Evolutionary conservation across 2,329 filamentous ascomycete genomes (phyloP).

Genomic region (Curvularia sp.): DNA sequence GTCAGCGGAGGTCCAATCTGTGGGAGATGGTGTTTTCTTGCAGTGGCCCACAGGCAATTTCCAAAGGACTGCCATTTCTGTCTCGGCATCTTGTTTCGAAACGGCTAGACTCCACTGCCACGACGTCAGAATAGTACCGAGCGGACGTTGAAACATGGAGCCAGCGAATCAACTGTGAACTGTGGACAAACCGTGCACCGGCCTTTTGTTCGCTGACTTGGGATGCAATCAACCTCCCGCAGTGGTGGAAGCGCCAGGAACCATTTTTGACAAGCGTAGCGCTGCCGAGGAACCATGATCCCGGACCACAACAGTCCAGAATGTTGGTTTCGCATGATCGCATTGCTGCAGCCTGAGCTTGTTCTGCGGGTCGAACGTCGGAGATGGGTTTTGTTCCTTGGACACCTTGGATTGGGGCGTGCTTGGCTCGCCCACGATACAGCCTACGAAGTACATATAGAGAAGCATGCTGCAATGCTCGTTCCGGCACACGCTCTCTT

Average conservation of each 20-base stretch:
- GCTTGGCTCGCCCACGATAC: slow-evolving; percentile 22
- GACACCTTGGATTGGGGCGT: slow-evolving; percentile 29
- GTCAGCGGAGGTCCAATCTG: slow-evolving; percentile 2
- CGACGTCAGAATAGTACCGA: slow-evolving; percentile 23
- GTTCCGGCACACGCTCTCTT: slow-evolving; percentile 17
- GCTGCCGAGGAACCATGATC: slow-evolving; percentile 20
- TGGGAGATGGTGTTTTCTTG: slow-evolving; percentile 9
- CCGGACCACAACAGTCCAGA: slow-evolving; percentile 20
- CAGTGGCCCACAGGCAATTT: slow-evolving; percentile 15
- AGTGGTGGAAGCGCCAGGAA: slow-evolving; percentile 22
- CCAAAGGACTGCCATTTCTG: slow-evolving; percentile 10
- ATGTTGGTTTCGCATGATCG: slow-evolving; percentile 12
- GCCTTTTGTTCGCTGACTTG: slow-evolving; percentile 21
- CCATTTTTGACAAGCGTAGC: slow-evolving; percentile 27
- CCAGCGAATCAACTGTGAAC: slow-evolving; percentile 17
- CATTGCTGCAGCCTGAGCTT: slow-evolving; percentile 22
- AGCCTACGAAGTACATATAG: slow-evolving; percentile 23
- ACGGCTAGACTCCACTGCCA: slow-evolving; percentile 24
- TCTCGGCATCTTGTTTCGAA: slow-evolving; percentile 32
- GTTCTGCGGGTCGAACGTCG: slow-evolving; percentile 15
- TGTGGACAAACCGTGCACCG: slow-evolving; percentile 12
- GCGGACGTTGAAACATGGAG: slow-evolving; percentile 14
- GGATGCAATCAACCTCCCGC: slow-evolving; percentile 35
- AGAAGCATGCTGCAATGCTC: not conserved
- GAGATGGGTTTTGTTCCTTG: slow-evolving; percentile 18